phyloP scores from a whole-genome alignment of 1,284 basidiomycete species.

The Trametes versicolor region DNA sequence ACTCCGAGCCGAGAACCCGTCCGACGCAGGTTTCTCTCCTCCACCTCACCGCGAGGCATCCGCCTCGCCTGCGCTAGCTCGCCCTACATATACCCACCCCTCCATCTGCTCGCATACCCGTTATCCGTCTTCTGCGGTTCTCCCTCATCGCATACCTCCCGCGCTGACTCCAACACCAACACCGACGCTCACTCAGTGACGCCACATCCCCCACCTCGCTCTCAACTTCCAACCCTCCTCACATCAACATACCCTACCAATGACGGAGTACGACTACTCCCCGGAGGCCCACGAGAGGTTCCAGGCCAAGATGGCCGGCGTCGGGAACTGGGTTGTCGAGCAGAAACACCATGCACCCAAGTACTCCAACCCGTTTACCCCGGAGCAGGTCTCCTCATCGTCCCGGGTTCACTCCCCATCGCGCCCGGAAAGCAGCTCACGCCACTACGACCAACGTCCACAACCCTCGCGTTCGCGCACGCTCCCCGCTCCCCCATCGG shows the following conservation, averaged over 20 bases:
- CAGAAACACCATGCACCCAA: slow-evolving; percentile 37
- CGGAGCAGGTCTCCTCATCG: slow-evolving; percentile 27
- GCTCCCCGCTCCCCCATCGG: slow-evolving; percentile 18
- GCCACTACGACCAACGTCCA: slow-evolving; percentile 28
- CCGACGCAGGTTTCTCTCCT: slow-evolving; percentile 16
- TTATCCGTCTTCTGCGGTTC: slow-evolving; percentile 21
- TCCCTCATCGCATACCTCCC: slow-evolving; percentile 16
- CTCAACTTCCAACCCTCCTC: background rate
- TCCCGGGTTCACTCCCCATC: slow-evolving; percentile 22
- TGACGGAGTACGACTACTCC: slow-evolving; percentile 68
- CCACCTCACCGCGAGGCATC: slow-evolving; percentile 33
- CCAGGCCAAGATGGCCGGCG: slow-evolving; percentile 51
- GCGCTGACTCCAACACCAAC: slow-evolving; percentile 5
- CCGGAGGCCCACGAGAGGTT: slow-evolving; percentile 58
- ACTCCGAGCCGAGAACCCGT: slow-evolving; percentile 20
- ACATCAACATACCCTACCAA: slow-evolving; percentile 33
- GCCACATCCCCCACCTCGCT: slow-evolving; percentile 14
- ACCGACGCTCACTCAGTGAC: slow-evolving; percentile 20
- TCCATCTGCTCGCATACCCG: slow-evolving; percentile 25
- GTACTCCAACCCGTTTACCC: slow-evolving; percentile 41
- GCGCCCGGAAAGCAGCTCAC: slow-evolving; percentile 23
- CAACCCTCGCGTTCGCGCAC: slow-evolving; percentile 31
- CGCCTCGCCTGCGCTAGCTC: slow-evolving; percentile 31
- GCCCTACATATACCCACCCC: slow-evolving; percentile 33
- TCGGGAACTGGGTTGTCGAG: slow-evolving; percentile 53